phyloP scores from a whole-genome alignment of 495 filamentous ascomycete genomes.

The Astrothelium macrocarpum region DNA sequence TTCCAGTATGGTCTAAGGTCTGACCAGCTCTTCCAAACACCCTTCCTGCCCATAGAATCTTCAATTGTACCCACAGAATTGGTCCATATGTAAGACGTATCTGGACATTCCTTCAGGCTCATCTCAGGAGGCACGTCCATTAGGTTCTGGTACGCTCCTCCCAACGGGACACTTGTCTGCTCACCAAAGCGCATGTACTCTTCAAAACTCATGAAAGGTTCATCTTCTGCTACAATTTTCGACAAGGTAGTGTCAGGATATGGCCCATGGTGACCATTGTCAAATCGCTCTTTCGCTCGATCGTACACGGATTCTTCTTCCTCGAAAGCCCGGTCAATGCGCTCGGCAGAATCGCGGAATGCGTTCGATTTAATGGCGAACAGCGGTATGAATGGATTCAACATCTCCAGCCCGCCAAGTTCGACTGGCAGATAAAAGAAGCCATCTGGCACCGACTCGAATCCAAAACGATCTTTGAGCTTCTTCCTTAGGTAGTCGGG shows the following conservation, averaged over 20 bases:
- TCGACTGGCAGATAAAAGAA: constrained; percentile 42
- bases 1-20: constrained; percentile 32
- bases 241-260: constrained; percentile 2
- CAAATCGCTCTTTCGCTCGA: constrained; percentile 27
- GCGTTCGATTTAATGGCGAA: constrained; percentile 34
- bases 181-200: constrained; percentile 41
- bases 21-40: constrained; percentile 13
- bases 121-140: constrained; percentile 20
- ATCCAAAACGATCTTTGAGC: constrained; percentile 20
- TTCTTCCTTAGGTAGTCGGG: constrained; percentile 19
- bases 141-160: constrained; percentile 22
- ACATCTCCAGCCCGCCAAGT: constrained; percentile 47
- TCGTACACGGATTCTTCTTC: constrained; percentile 35
- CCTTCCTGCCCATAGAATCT: constrained; percentile 4
- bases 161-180: constrained; percentile 20
- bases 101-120: constrained; percentile 13
- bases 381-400: constrained; percentile 44
- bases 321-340: constrained; percentile 31
- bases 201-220: constrained; percentile 39
- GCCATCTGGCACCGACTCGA: constrained; percentile 23
- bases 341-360: constrained; percentile 25
- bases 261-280: constrained; percentile 11
- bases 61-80: background rate
- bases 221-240: constrained; percentile 5
- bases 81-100: background rate